A percentile compares a stretch with the other conserved stretches of the same genome.
These are phyloP conservation scores for Populus tomentosa DNA, from an alignment of 441 rosid genomes.

Conservation along the genomic window DNA sequence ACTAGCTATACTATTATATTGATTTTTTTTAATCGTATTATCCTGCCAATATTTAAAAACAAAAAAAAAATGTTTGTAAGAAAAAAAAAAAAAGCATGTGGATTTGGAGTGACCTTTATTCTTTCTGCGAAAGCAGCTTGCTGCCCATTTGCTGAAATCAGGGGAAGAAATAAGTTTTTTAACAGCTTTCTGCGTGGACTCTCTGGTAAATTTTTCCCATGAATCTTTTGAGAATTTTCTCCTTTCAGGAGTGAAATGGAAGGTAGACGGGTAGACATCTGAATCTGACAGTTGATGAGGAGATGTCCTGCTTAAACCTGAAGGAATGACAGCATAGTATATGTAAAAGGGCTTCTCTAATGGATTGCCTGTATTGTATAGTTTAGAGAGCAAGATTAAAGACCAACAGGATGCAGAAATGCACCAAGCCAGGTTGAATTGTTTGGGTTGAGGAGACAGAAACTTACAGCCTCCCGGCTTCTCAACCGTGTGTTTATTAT, in stretches of 20 bases:
- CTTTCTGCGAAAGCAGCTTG: conserved; percentile 55
- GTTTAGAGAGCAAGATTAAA: conserved; percentile 1
- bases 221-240: conserved; percentile 49
- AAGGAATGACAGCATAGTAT: background rate
- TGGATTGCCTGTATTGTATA: background rate
- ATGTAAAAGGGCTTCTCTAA: background rate
- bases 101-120: conserved; percentile 54
- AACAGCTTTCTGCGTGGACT: conserved; percentile 57
- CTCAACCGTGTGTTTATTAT: conserved; percentile 28
- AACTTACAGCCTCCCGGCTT: conserved; percentile 31
- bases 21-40: too few species aligned
- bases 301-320: conserved; percentile 40
- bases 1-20: too few species aligned
- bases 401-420: conserved; percentile 23
- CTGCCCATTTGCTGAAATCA: conserved; percentile 73
- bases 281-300: conserved; percentile 35
- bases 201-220: conserved; percentile 58
- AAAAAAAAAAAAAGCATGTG: too few species aligned
- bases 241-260: conserved; percentile 61
- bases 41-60: too few species aligned
- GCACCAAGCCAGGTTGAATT: conserved; percentile 25
- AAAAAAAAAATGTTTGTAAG: too few species aligned
- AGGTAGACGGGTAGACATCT: conserved; percentile 54
- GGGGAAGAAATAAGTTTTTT: conserved; percentile 69
- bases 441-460: conserved; percentile 12